Percentiles rank a stretch among this genome's conserved stretches.
Conservation (phyloP, 805 yeast genomes). For the Metschnikowia sp. region DNA sequence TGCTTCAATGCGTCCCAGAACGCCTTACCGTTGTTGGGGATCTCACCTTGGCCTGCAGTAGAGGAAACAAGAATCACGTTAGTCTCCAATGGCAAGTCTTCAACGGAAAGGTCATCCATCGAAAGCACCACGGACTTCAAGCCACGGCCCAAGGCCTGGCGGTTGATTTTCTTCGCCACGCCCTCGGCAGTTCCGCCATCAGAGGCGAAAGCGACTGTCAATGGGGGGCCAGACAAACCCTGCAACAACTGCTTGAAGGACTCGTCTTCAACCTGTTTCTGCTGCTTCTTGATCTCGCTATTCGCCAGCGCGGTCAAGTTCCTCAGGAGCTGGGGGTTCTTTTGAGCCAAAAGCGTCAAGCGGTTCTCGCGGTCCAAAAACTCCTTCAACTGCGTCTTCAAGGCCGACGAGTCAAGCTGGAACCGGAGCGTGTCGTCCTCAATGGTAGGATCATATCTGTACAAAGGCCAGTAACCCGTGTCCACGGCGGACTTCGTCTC, state of each 20-base stretch:
- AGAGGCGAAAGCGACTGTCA: conserved; percentile 81
- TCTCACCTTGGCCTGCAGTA: conserved; percentile 85
- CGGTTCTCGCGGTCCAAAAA: conserved; percentile 90
- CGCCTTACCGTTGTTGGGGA: conserved; percentile 76
- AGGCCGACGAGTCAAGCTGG: conserved; percentile 78
- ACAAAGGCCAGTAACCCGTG: conserved; percentile 95
- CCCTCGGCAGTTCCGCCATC: conserved; percentile 88
- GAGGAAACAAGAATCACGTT: conserved; percentile 68
- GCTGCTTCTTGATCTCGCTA: conserved; percentile 53
- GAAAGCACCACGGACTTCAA: conserved; percentile 62
- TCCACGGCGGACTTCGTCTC: conserved; percentile 90
- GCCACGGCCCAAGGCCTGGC: conserved; percentile 79
- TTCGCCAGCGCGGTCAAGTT: conserved; percentile 63
- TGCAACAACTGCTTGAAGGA: conserved; percentile 77
- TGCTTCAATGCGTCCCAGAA: conserved; percentile 71
- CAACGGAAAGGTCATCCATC: conserved; percentile 70
- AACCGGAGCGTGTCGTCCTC: conserved; percentile 55
- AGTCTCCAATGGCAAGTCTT: conserved; percentile 68
- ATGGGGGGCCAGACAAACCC: conserved; percentile 89
- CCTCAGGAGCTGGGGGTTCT: conserved; percentile 73
- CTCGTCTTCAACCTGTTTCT: conserved; percentile 64
- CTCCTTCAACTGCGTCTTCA: conserved; percentile 69
- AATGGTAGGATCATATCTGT: conserved; percentile 71
- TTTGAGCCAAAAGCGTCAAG: conserved; percentile 68
- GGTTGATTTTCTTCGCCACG: conserved; percentile 72